These are phyloP conservation scores for Aspergillus ibericus DNA, from an alignment of 2,329 filamentous ascomycete species.

Conservation along the genomic window DNA sequence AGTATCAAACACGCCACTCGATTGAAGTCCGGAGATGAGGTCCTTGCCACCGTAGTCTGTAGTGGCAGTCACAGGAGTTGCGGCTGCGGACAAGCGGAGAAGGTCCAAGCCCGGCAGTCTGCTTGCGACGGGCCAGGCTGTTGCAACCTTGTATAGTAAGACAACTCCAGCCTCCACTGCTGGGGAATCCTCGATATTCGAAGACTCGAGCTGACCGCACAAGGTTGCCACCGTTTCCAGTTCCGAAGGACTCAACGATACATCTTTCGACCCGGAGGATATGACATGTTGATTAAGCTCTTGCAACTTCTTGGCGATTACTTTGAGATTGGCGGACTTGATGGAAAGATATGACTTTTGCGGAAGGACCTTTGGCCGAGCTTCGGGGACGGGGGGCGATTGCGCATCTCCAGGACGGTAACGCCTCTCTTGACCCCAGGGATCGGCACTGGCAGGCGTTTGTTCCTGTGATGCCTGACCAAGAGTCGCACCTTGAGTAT, in stretches of 20 bases:
- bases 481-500: slow-evolving; percentile 83
- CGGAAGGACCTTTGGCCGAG: slow-evolving; percentile 65
- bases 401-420: slow-evolving; percentile 71
- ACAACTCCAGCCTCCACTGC: slow-evolving; percentile 57
- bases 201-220: slow-evolving; percentile 61
- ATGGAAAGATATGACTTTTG: slow-evolving; percentile 79
- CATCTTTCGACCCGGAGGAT: slow-evolving; percentile 68
- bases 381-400: slow-evolving; percentile 34
- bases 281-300: slow-evolving; percentile 71
- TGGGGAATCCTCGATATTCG: slow-evolving; percentile 45
- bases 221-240: slow-evolving; percentile 62
- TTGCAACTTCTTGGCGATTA: slow-evolving; percentile 73
- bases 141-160: slow-evolving; percentile 69
- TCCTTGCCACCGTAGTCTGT: slow-evolving; percentile 56
- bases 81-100: slow-evolving; percentile 75
- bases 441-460: slow-evolving; percentile 59
- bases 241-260: slow-evolving; percentile 72
- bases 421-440: slow-evolving; percentile 74
- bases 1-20: slow-evolving; percentile 58
- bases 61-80: slow-evolving; percentile 64
- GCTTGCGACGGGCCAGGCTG: slow-evolving; percentile 75
- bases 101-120: slow-evolving; percentile 84
- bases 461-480: slow-evolving; percentile 58
- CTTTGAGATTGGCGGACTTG: slow-evolving; percentile 66
- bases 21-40: slow-evolving; percentile 61